Evolutionary conservation across 176 grass and related monocot species (phyloP), one percentile per base, ranked within the genome.

Genomic region (Cenchrus fungigraminus): DNA sequence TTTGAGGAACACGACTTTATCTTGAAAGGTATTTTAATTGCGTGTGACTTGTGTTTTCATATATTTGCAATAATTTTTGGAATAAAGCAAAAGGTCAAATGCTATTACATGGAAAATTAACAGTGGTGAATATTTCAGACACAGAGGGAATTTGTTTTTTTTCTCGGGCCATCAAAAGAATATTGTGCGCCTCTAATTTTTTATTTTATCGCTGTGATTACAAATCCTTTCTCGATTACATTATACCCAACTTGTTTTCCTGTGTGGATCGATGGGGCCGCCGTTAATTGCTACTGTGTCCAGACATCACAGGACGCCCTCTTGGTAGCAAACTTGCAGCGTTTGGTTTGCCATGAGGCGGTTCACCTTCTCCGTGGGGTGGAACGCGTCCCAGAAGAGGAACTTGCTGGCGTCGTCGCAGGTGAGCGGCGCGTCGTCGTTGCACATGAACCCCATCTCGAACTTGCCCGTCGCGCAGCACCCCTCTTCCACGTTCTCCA

Each of bases 401-500:
- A 86, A 97, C 84, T 79, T 88, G 68, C 72, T 54, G 12, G 94
- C 94, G 56, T 97, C 89, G 1, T 80, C 63, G 76, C 91, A 97
- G 8, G 91, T 97, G 17, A 89, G 1, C 11, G 89, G 82, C 20
- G 45, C 59, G 47, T 81, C 59, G 15, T 76, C 77, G 44, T 88
- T 91, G 87, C 94, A 97, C 64, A 93, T 37, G 53, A 59, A 47
- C 13, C 94, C 94, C 91, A 97, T 93, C 79, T 97, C 94, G 65
- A 89, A 91, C 83, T 3, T 89, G 4, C 94, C 94, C 11, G 89
- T 90, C 6, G 84, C 94, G 62, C 94, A 97, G 73, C 91, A 97
- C 55, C 94, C 94, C 31, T 90, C 78, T 77, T 86, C 87, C 45
- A 97, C 94, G 84, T 97, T 93, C 87, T 93, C 94, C 59, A 97